phyloP scores from a whole-genome alignment of 805 yeast species.

The Tanozyma kutaoensis region DNA sequence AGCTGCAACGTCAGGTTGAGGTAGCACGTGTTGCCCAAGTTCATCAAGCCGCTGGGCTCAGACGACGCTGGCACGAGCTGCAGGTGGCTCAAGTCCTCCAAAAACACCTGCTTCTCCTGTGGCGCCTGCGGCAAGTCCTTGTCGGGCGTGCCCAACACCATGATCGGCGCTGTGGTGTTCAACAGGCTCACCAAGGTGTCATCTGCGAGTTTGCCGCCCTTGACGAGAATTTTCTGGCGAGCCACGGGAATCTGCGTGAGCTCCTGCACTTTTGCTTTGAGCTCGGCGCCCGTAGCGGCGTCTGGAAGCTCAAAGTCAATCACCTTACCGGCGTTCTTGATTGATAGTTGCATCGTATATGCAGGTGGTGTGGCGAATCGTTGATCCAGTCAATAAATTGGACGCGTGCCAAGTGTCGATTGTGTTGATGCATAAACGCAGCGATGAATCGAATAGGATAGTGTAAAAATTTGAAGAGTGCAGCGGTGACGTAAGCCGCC shows the following conservation, averaged over 20 bases:
- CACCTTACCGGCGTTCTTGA: constrained; percentile 30
- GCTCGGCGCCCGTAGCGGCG: constrained; percentile 40
- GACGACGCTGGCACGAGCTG: constrained; percentile 20
- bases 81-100: constrained; percentile 52
- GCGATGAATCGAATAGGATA: no score
- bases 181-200: constrained; percentile 41
- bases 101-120: constrained; percentile 38
- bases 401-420: no score
- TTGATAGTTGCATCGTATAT: no score
- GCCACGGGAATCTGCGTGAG: constrained; percentile 75
- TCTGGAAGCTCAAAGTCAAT: constrained; percentile 31
- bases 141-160: constrained; percentile 91
- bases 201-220: constrained; percentile 79
- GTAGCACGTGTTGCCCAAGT: constrained; percentile 70
- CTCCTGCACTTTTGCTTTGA: constrained; percentile 59
- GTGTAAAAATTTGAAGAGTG: no score
- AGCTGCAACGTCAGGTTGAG: constrained; percentile 59
- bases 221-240: constrained; percentile 81
- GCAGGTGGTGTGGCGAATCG: no score
- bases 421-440: no score
- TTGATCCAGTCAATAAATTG: no score
- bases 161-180: constrained; percentile 53
- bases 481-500: no score
- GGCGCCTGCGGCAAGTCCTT: constrained; percentile 41
- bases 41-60: constrained; percentile 54